These are phyloP conservation scores for Wickerhamomyces silvicola DNA, from an alignment of 805 yeast genomes.

Conservation along the genomic window DNA sequence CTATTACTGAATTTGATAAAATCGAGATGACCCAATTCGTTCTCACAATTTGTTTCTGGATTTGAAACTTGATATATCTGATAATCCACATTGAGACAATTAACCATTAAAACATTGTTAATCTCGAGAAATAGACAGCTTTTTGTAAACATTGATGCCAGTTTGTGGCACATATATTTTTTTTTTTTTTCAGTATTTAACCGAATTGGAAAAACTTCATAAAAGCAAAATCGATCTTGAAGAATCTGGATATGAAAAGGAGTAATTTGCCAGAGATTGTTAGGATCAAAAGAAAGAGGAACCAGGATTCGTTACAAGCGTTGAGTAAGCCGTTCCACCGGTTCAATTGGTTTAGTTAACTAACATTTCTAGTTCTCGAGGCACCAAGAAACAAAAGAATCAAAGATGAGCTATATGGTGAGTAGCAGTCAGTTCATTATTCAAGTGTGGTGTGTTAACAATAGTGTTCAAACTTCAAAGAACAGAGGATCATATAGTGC, in stretches of 20 bases:
- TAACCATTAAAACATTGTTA: conserved; percentile 3
- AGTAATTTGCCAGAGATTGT: conserved; percentile 50
- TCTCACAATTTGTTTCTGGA: conserved; percentile 5
- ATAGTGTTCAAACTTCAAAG: conserved; percentile 41
- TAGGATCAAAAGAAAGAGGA: conserved; percentile 80
- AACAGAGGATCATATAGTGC: conserved; percentile 32
- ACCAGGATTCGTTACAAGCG: conserved; percentile 86
- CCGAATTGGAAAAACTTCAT: too few species aligned
- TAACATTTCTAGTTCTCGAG: conserved; percentile 24
- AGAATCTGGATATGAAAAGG: not conserved
- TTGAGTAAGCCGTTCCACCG: conserved; percentile 30
- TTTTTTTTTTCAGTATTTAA: too few species aligned
- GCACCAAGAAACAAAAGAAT: conserved; percentile 34
- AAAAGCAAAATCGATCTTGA: not conserved
- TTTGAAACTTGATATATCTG: conserved; percentile 16
- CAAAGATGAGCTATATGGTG: conserved; percentile 24
- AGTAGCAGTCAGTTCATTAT: conserved; percentile 7
- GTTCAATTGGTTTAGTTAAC: not conserved
- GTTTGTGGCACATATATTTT: too few species aligned
- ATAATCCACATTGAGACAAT: conserved; percentile 4
- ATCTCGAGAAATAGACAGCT: too few species aligned
- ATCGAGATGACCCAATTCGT: conserved; percentile 5
- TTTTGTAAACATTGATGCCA: too few species aligned
- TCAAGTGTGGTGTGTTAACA: conserved; percentile 2
- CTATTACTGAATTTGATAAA: conserved; percentile 36